Evolutionary conservation across 192 early-diverging fungal species (phyloP).

Genomic region (Neocallimastix lanati): DNA sequence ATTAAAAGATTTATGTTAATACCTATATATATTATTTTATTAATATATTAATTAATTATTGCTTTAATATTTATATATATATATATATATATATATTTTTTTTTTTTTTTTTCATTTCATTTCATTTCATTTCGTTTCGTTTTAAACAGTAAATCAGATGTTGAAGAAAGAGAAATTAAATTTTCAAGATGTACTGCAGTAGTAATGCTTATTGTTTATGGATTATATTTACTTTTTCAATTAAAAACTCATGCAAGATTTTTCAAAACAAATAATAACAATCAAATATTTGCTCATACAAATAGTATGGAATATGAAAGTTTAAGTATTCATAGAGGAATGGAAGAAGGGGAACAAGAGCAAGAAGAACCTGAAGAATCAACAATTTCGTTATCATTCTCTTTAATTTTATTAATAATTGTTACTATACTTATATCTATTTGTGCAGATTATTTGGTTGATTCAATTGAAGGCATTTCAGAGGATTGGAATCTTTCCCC

Average conservation of each 20-base stretch:
- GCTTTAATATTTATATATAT: too few species aligned
- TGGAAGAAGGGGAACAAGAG: slow-evolving; percentile 24
- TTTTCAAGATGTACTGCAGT: slow-evolving; percentile 2
- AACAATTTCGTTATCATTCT: slow-evolving; percentile 11
- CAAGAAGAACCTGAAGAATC: slow-evolving; percentile 1
- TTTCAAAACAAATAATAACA: slow-evolving; percentile 13
- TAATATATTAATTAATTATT: too few species aligned
- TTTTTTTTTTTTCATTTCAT: too few species aligned
- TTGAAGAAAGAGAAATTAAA: not conserved
- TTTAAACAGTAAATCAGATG: slow-evolving; percentile 3
- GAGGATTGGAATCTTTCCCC: slow-evolving; percentile 44
- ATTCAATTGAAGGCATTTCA: slow-evolving; percentile 58
- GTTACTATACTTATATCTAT: slow-evolving; percentile 54
- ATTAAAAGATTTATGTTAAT: too few species aligned
- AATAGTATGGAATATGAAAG: slow-evolving; percentile 1
- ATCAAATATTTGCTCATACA: not conserved
- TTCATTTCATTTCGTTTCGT: too few species aligned
- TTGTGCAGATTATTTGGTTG: slow-evolving; percentile 71
- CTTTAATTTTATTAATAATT: slow-evolving; percentile 33
- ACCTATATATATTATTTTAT: too few species aligned
- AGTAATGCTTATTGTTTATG: slow-evolving; percentile 22
- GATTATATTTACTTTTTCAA: slow-evolving; percentile 56
- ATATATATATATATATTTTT: too few species aligned
- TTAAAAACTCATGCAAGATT: slow-evolving; percentile 59
- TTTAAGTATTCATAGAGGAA: slow-evolving; percentile 6